Conservation (phyloP, 169 alveolate species). For the Plasmodium coatneyi region DNA sequence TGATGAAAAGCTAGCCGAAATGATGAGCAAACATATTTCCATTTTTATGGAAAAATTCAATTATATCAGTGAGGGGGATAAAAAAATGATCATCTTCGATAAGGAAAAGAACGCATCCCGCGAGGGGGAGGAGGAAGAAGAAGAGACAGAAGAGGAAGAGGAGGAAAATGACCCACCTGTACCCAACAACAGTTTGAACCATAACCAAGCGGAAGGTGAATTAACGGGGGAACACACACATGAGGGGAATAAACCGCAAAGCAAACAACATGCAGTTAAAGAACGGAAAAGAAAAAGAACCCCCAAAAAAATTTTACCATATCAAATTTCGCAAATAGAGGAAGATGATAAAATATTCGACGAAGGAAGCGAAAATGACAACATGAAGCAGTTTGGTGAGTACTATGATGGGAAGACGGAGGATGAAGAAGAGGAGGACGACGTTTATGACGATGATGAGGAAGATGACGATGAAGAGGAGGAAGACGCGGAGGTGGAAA, state of each 20-base stretch:
- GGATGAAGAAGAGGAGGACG: slow-evolving; percentile 17
- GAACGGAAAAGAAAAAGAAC: slow-evolving; percentile 25
- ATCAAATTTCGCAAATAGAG: slow-evolving; percentile 7
- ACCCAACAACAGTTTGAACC: background rate
- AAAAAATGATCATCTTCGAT: slow-evolving; percentile 68
- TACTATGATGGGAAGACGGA: slow-evolving; percentile 12
- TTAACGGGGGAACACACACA: background rate
- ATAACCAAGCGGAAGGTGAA: background rate
- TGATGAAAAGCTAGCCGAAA: slow-evolving; percentile 67
- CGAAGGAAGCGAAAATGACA: slow-evolving; percentile 40
- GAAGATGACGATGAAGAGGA: slow-evolving; percentile 45
- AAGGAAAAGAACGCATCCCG: slow-evolving; percentile 6
- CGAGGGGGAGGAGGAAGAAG: slow-evolving; percentile 47
- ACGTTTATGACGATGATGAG: slow-evolving; percentile 9
- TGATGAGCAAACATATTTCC: slow-evolving; percentile 70
- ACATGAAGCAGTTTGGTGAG: slow-evolving; percentile 10
- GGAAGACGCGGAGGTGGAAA: slow-evolving; percentile 15
- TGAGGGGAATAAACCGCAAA: background rate
- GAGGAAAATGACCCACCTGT: background rate
- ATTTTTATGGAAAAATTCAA: slow-evolving; percentile 65
- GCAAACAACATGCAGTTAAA: slow-evolving; percentile 3
- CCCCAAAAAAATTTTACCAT: background rate
- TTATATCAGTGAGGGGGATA: slow-evolving; percentile 67
- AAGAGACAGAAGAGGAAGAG: slow-evolving; percentile 20
- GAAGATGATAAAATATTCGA: slow-evolving; percentile 67